These are phyloP conservation scores for Corylus avellana DNA, from an alignment of 306 rosid genomes.

Conservation along the genomic window DNA sequence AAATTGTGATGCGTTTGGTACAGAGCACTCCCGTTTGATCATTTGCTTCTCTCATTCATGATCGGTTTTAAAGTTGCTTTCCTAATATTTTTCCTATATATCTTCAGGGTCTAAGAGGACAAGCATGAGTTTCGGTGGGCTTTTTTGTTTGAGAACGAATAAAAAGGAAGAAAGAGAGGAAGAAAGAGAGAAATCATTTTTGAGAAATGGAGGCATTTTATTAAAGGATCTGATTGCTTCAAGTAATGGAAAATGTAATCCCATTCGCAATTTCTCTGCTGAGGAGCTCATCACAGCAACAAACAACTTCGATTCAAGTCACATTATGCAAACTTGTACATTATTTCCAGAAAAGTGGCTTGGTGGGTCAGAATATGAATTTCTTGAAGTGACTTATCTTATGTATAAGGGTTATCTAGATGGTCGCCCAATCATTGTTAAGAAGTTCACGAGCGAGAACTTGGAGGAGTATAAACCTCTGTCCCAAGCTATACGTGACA, in stretches of 20 bases:
- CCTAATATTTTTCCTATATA: too few species aligned
- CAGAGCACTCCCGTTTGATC: too few species aligned
- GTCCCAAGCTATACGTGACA: neutral
- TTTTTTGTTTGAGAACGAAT: neutral
- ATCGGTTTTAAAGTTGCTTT: too few species aligned
- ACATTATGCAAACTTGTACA: too few species aligned
- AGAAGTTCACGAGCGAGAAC: neutral
- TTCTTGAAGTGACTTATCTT: neutral
- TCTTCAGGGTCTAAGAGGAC: neutral
- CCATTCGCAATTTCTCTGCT: neutral
- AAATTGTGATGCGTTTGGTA: too few species aligned
- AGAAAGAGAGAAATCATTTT: neutral
- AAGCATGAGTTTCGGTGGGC: neutral
- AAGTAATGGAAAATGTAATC: neutral
- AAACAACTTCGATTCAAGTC: neutral
- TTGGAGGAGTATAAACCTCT: neutral
- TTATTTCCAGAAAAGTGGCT: neutral
- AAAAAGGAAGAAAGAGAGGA: neutral
- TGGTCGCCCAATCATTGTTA: neutral
- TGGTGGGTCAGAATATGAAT: too few species aligned
- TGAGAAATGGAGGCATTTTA: neutral
- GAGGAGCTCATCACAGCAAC: neutral
- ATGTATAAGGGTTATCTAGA: neutral
- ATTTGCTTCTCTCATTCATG: neutral
- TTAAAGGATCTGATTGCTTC: slow-evolving; percentile 5